These are phyloP conservation scores for Helotiales sp. DNA, from an alignment of 2,329 filamentous ascomycete genomes.

Conservation along the genomic window DNA sequence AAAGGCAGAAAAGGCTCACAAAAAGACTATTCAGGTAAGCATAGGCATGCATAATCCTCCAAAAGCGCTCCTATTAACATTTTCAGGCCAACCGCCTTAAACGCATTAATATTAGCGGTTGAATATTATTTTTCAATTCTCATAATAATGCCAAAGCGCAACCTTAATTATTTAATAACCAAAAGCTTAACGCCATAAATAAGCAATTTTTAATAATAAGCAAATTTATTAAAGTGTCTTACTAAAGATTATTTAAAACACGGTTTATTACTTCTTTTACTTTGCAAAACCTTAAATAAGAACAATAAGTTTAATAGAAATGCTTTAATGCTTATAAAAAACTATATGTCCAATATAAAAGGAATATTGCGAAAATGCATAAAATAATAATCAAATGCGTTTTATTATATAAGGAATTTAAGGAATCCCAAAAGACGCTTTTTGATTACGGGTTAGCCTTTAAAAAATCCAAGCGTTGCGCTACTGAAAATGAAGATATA, in stretches of 20 bases:
- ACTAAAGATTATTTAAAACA: not conserved
- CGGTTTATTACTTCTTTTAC: not conserved
- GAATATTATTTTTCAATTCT: not conserved
- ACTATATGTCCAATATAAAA: conserved; percentile 9
- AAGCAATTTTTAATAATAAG: not conserved
- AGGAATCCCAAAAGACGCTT: conserved; percentile 7
- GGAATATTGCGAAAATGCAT: not conserved
- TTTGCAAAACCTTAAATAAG: not conserved
- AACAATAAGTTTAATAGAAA: not conserved
- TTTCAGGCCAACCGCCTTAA: not conserved
- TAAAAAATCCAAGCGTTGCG: conserved; percentile 7
- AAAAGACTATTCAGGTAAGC: not conserved
- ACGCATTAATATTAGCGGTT: not conserved
- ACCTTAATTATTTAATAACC: not conserved
- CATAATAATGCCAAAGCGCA: not conserved
- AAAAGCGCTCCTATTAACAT: not conserved
- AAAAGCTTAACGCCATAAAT: conserved; percentile 14
- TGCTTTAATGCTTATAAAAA: conserved; percentile 14
- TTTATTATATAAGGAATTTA: conserved; percentile 9
- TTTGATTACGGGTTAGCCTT: conserved; percentile 9
- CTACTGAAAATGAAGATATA: not conserved
- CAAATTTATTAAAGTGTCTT: not conserved
- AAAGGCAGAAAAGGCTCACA: too few species aligned
- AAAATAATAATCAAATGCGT: conserved; percentile 12
- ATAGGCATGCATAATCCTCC: not conserved